Conservation (phyloP, 1,284 basidiomycete genomes). For the Butyriboletus regius region DNA sequence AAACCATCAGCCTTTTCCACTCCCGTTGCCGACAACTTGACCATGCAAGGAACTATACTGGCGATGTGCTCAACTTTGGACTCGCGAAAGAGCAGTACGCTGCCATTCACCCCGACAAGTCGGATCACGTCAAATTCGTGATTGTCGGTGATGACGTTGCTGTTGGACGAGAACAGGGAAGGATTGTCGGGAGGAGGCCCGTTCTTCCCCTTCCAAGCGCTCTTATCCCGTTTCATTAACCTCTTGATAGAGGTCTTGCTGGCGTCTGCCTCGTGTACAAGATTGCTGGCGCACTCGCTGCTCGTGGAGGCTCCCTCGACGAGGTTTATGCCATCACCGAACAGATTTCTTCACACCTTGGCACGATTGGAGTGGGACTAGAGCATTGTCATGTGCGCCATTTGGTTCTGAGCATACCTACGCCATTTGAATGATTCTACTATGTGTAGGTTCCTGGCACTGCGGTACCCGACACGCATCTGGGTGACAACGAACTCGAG, state of each 20-base stretch:
- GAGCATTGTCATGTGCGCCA: constrained; percentile 78
- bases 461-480: constrained; percentile 50
- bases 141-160: constrained; percentile 89
- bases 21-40: constrained; percentile 5
- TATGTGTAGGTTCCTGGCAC: constrained; percentile 70
- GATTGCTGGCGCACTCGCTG: constrained; percentile 76
- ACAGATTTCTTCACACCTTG: constrained; percentile 60
- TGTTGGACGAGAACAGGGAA: constrained; percentile 72
- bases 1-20: constrained; percentile 7
- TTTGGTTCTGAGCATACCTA: not conserved
- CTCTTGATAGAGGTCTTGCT: constrained; percentile 61
- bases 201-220: constrained; percentile 23
- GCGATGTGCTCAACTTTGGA: constrained; percentile 88
- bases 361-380: constrained; percentile 83
- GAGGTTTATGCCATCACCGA: constrained; percentile 67
- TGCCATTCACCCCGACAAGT: constrained; percentile 61
- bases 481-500: constrained; percentile 66
- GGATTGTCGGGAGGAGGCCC: constrained; percentile 71
- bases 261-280: constrained; percentile 91
- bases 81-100: constrained; percentile 82
- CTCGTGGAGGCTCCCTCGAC: constrained; percentile 64
- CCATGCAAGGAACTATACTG: constrained; percentile 66
- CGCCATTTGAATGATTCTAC: not conserved
- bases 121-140: constrained; percentile 67
- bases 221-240: not conserved